phyloP scores from a whole-genome alignment of 306 rosid species.

The Ochetophila trinervis region DNA sequence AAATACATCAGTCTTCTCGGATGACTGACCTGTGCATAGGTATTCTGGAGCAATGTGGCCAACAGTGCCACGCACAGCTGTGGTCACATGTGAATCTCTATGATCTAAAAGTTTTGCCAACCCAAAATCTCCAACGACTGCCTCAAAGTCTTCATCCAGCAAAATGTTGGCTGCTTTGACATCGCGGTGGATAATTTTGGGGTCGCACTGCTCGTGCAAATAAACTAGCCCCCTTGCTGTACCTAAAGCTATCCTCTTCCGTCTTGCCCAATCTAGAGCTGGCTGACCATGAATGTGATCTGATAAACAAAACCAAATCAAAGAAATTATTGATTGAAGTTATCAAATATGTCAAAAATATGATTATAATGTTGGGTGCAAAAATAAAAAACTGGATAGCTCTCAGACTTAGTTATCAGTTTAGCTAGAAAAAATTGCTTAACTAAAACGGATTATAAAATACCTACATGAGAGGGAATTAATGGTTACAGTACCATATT shows the following conservation, averaged over 20 bases:
- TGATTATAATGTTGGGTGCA: background rate
- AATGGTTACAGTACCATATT: too few species aligned
- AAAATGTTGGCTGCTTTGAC: constrained; percentile 96
- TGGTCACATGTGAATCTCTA: constrained; percentile 94
- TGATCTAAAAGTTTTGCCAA: constrained; percentile 96
- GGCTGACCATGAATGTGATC: constrained; percentile 75
- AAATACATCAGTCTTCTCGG: constrained; percentile 95
- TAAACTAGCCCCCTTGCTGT: constrained; percentile 96
- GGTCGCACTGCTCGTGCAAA: constrained; percentile 97
- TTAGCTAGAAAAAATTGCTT: constrained; percentile 7
- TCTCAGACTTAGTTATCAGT: background rate
- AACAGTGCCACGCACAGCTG: constrained; percentile 96
- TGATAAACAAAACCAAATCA: constrained; percentile 30
- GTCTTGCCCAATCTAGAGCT: constrained; percentile 82
- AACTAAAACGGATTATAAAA: background rate
- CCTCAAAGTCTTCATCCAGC: constrained; percentile 93
- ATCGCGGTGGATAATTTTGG: constrained; percentile 94
- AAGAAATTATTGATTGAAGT: background rate
- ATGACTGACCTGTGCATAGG: constrained; percentile 91
- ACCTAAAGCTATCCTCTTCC: constrained; percentile 94
- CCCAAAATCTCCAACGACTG: constrained; percentile 98
- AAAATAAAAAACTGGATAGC: background rate
- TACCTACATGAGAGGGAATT: background rate
- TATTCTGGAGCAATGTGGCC: constrained; percentile 99
- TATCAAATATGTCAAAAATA: background rate